A percentile compares a stretch with the other conserved stretches of the same genome.
Conservation (phyloP, 768 basidiomycete species). For the Lentinula aciculospora region DNA sequence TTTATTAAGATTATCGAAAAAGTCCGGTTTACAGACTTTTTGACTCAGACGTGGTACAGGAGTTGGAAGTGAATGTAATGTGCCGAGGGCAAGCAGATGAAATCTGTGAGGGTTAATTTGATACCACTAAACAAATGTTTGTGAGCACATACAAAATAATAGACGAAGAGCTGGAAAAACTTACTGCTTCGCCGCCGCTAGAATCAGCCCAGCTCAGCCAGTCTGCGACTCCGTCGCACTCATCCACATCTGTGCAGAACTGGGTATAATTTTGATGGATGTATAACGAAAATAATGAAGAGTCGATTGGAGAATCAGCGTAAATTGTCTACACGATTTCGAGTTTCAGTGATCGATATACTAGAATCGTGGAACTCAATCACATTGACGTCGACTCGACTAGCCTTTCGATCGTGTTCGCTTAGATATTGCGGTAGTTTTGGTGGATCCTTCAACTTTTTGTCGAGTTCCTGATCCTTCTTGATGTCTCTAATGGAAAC, state of each 20-base stretch:
- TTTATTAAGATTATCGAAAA: constrained; percentile 60
- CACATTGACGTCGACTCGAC: constrained; percentile 77
- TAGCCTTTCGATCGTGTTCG: constrained; percentile 57
- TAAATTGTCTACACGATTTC: constrained; percentile 50
- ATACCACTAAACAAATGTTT: constrained; percentile 40
- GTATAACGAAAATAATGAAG: constrained; percentile 83
- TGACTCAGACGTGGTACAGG: constrained; percentile 79
- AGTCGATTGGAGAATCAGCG: constrained; percentile 86
- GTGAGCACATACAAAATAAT: neutral
- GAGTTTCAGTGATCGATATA: neutral
- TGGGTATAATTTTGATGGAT: constrained; percentile 91
- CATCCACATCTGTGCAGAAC: constrained; percentile 74
- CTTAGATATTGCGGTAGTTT: constrained; percentile 54
- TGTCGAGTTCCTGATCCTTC: constrained; percentile 54
- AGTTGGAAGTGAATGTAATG: constrained; percentile 80
- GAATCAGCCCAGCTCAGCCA: constrained; percentile 76
- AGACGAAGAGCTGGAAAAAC: constrained; percentile 14
- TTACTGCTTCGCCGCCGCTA: constrained; percentile 57
- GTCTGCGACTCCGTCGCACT: constrained; percentile 65
- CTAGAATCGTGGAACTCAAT: constrained; percentile 14
- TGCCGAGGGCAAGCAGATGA: constrained; percentile 74
- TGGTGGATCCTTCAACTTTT: constrained; percentile 45
- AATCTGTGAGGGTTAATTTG: constrained; percentile 81
- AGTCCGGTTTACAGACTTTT: constrained; percentile 82
- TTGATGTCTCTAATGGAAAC: constrained; percentile 59